A percentile compares a stretch with the other conserved stretches of the same genome.
Conservation (phyloP, 164 flowering plant species). For the Magnolia changhungtana region DNA sequence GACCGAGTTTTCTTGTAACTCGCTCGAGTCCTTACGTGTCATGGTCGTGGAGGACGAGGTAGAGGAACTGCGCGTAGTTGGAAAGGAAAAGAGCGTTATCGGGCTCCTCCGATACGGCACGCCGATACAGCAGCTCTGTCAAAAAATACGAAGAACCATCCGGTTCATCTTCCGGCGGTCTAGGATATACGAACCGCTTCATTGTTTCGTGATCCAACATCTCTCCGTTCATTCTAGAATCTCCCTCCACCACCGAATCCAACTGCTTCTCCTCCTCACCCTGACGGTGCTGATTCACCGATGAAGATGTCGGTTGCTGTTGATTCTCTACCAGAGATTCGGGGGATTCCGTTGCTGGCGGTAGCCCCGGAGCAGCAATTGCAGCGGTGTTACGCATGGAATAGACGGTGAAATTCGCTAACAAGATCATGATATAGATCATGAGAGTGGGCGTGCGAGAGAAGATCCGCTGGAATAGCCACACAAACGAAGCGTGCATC, state of each 20-base stretch:
- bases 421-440: slow-evolving; percentile 86
- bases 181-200: slow-evolving; percentile 60
- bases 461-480: slow-evolving; percentile 88
- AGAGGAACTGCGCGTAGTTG: slow-evolving; percentile 90
- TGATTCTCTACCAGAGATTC: slow-evolving; percentile 19
- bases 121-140: slow-evolving; percentile 70
- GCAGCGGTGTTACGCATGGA: slow-evolving; percentile 61
- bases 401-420: slow-evolving; percentile 83
- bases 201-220: slow-evolving; percentile 51
- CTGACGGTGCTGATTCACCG: slow-evolving; percentile 42
- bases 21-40: slow-evolving; percentile 56
- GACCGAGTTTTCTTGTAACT: background rate
- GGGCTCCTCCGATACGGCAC: slow-evolving; percentile 54
- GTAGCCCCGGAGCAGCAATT: slow-evolving; percentile 39
- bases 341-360: slow-evolving; percentile 18
- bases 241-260: slow-evolving; percentile 66
- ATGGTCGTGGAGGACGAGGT: slow-evolving; percentile 66
- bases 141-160: slow-evolving; percentile 45
- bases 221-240: slow-evolving; percentile 38
- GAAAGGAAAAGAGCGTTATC: slow-evolving; percentile 63
- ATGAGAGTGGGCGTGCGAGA: slow-evolving; percentile 85
- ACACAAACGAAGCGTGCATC: slow-evolving; percentile 82
- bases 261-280: slow-evolving; percentile 52
- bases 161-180: slow-evolving; percentile 44
- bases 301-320: background rate